Evolutionary conservation across 768 basidiomycete species (phyloP).

Genomic region (Lactifluus subvellereus): DNA sequence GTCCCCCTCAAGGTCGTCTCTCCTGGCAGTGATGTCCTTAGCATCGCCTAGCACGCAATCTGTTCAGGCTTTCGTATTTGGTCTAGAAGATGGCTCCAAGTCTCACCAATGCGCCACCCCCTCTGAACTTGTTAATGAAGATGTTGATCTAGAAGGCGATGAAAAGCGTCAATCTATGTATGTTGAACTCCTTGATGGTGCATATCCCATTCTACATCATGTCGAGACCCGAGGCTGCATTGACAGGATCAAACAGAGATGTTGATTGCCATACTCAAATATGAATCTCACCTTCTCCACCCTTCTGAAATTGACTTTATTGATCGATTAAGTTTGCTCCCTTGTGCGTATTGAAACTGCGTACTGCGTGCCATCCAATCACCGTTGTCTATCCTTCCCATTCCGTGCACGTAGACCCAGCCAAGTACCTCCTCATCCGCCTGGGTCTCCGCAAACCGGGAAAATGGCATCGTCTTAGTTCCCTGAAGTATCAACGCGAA

Average conservation of each 20-base stretch:
- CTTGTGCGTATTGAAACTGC: slow-evolving; percentile 39
- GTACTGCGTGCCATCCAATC: background rate
- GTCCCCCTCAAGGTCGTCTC: background rate
- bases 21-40: slow-evolving; percentile 9
- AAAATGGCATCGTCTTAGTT: slow-evolving; percentile 46
- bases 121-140: background rate
- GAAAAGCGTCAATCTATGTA: slow-evolving; percentile 36
- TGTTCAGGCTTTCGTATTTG: slow-evolving; percentile 21
- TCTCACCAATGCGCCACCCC: background rate
- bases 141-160: slow-evolving; percentile 8
- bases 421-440: slow-evolving; percentile 57
- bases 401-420: slow-evolving; percentile 37
- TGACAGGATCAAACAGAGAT: slow-evolving; percentile 40
- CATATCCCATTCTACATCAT: background rate
- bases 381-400: background rate
- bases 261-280: slow-evolving; percentile 44
- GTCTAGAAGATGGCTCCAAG: slow-evolving; percentile 9
- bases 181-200: slow-evolving; percentile 39
- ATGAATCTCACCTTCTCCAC: slow-evolving; percentile 50
- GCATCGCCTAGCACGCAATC: slow-evolving; percentile 12
- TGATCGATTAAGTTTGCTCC: slow-evolving; percentile 37
- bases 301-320: slow-evolving; percentile 43
- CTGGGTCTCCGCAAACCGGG: slow-evolving; percentile 55
- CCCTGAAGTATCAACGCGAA: slow-evolving; percentile 40
- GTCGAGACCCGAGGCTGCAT: background rate